Evolutionary conservation across 495 filamentous ascomycete genomes (phyloP).

Genomic region (Aspergillus sclerotioniger): DNA sequence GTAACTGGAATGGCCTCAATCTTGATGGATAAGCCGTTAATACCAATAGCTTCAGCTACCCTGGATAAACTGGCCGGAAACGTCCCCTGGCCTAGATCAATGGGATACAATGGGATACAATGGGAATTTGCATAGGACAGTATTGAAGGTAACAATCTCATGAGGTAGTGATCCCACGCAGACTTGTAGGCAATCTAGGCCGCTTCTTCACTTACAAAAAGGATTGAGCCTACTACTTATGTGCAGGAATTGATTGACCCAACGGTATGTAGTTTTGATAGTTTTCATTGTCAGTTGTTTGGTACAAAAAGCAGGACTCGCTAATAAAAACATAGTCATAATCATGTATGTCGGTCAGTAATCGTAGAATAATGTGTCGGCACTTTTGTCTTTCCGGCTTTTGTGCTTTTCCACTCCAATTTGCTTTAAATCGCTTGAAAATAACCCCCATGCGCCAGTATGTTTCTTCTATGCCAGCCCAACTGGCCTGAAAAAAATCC

Average conservation of each 20-base stretch:
- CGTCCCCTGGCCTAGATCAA: too few relatives aligned
- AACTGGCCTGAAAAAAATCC: background rate
- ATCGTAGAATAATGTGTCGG: background rate
- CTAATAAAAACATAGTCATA: conserved; percentile 4
- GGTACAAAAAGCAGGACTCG: background rate
- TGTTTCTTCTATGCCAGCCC: background rate
- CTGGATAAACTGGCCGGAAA: too few relatives aligned
- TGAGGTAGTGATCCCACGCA: too few relatives aligned
- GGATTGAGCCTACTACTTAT: too few relatives aligned
- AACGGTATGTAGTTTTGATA: too few relatives aligned
- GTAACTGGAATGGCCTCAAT: background rate
- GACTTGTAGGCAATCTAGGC: too few relatives aligned
- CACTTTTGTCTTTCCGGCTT: background rate
- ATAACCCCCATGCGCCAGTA: background rate
- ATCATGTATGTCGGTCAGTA: background rate
- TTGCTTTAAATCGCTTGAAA: background rate
- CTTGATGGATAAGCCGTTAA: too few relatives aligned
- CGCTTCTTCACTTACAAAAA: too few relatives aligned
- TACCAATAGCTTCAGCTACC: too few relatives aligned
- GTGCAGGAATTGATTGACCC: background rate
- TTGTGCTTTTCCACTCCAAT: background rate
- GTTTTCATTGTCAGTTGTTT: background rate
- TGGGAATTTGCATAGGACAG: too few relatives aligned
- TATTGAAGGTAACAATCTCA: too few relatives aligned
- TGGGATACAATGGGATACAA: too few relatives aligned